These are phyloP conservation scores for Cadophora luteo-olivacea DNA, from an alignment of 2,329 filamentous ascomycete genomes.

Conservation along the genomic window DNA sequence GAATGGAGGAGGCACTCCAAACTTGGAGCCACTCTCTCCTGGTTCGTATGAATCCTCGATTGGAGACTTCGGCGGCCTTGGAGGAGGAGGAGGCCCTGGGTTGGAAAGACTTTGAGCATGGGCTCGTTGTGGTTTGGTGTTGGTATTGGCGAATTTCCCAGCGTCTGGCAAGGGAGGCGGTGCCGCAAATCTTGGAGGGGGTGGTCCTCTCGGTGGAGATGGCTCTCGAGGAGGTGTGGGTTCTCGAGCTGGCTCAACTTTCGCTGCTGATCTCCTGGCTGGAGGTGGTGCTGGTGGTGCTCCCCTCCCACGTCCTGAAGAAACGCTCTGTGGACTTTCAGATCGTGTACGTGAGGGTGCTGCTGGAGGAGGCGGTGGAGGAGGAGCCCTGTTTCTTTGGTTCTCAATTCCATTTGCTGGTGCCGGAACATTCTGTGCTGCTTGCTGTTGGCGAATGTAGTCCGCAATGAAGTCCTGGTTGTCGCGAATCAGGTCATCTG, in stretches of 20 bases:
- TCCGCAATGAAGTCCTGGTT: constrained; percentile 74
- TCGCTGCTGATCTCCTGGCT: constrained; percentile 64
- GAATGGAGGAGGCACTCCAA: constrained; percentile 83
- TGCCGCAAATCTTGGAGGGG: constrained; percentile 76
- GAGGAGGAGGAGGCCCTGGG: constrained; percentile 71
- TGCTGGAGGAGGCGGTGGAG: constrained; percentile 64
- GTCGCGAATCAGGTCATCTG: constrained; percentile 70
- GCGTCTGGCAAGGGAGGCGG: constrained; percentile 90
- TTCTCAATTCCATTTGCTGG: constrained; percentile 50
- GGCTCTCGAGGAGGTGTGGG: constrained; percentile 73
- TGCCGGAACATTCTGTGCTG: constrained; percentile 49
- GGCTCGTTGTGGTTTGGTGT: constrained; percentile 52
- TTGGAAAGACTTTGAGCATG: constrained; percentile 56
- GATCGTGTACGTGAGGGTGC: constrained; percentile 47
- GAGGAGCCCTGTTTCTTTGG: constrained; percentile 60
- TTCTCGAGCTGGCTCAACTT: constrained; percentile 54
- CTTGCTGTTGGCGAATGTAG: constrained; percentile 65
- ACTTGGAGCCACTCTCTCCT: constrained; percentile 57
- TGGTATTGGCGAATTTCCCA: constrained; percentile 77
- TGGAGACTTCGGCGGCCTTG: constrained; percentile 72
- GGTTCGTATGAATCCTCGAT: constrained; percentile 68
- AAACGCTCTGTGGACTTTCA: constrained; percentile 41
- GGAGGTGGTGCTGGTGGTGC: constrained; percentile 61
- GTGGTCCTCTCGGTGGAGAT: constrained; percentile 65
- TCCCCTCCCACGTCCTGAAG: constrained; percentile 45